These are phyloP conservation scores for Ilyonectria sp. DNA, from an alignment of 2,329 filamentous ascomycete genomes.

Conservation along the genomic window DNA sequence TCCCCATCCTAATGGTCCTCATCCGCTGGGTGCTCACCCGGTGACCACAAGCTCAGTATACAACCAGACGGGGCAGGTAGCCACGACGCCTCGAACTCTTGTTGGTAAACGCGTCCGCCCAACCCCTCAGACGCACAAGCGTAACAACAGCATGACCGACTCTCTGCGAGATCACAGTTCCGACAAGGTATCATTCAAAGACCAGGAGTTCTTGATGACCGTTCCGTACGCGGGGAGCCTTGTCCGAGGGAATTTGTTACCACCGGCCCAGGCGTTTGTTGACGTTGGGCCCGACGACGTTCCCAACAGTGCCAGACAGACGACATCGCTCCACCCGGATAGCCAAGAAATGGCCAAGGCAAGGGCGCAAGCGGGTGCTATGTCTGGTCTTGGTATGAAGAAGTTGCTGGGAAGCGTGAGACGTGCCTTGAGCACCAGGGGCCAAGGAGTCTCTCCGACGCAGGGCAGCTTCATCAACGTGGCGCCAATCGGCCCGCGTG, in stretches of 20 bases:
- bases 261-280: constrained; percentile 86
- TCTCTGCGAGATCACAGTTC: constrained; percentile 79
- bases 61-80: constrained; percentile 65
- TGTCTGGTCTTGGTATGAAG: constrained; percentile 84
- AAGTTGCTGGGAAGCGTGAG: constrained; percentile 90
- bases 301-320: constrained; percentile 64
- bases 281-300: constrained; percentile 72
- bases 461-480: constrained; percentile 65
- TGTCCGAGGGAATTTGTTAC: constrained; percentile 87
- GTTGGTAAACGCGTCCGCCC: constrained; percentile 73
- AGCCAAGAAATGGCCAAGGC: constrained; percentile 60
- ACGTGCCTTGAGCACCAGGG: constrained; percentile 79
- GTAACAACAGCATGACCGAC: constrained; percentile 90
- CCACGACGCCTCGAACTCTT: constrained; percentile 71
- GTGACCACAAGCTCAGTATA: constrained; percentile 66
- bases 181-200: constrained; percentile 67
- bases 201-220: constrained; percentile 72
- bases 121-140: constrained; percentile 75
- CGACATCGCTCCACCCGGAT: constrained; percentile 65
- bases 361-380: constrained; percentile 68
- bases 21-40: constrained; percentile 69
- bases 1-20: constrained; percentile 58
- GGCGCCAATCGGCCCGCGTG: constrained; percentile 64
- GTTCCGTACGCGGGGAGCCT: constrained; percentile 85
- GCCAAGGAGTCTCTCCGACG: constrained; percentile 60